These are phyloP conservation scores for Elasticomyces elasticus DNA, from an alignment of 495 filamentous ascomycete species.

Conservation along the genomic window DNA sequence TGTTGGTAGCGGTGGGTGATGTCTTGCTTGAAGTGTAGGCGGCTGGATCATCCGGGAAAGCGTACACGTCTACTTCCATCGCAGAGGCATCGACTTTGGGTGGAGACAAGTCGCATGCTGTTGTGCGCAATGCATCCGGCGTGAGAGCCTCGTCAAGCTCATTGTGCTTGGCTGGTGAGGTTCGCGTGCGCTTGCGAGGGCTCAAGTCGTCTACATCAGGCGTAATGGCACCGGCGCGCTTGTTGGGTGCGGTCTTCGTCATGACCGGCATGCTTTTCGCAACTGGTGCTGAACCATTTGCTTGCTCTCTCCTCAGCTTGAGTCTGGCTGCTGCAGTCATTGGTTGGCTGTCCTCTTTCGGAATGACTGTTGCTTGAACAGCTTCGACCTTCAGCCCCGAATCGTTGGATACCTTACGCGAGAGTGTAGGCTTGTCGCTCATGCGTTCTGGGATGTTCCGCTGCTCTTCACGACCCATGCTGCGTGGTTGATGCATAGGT, in stretches of 20 bases:
- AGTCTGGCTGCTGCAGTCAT: constrained; percentile 8
- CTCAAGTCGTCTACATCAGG: not conserved
- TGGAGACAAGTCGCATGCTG: not conserved
- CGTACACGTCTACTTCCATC: not conserved
- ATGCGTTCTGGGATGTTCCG: not conserved
- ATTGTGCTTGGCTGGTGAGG: not conserved
- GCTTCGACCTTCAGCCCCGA: not conserved
- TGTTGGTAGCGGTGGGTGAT: not conserved
- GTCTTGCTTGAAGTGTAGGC: not conserved
- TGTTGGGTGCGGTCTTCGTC: not conserved
- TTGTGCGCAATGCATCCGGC: not conserved
- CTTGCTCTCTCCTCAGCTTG: not conserved
- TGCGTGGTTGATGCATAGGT: not conserved
- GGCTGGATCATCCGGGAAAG: not conserved
- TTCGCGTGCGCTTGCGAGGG: constrained; percentile 2
- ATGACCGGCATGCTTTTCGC: not conserved
- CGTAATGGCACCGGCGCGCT: not conserved
- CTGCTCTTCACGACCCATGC: not conserved
- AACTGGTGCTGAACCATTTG: not conserved
- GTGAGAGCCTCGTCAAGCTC: not conserved
- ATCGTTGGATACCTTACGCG: not conserved
- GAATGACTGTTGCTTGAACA: not conserved
- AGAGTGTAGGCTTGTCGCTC: not conserved
- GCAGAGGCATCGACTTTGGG: not conserved
- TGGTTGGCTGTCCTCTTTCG: not conserved